phyloP scores from a whole-genome alignment of 2,329 filamentous ascomycete species.

The Botrytis aclada region DNA sequence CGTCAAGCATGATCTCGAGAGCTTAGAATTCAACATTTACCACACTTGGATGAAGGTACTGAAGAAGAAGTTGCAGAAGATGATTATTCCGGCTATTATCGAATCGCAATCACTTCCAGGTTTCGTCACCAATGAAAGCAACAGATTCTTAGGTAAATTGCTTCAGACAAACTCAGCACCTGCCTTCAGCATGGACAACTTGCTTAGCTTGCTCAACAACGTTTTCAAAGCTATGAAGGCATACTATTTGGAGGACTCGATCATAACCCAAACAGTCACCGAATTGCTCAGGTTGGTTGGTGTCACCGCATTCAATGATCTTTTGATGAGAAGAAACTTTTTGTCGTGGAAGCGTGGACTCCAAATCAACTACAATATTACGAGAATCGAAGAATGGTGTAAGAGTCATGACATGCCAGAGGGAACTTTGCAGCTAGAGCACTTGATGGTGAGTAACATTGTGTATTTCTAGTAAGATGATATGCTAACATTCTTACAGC shows the following conservation, averaged over 20 bases:
- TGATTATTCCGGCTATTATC: conserved; percentile 99
- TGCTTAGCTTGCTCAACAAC: conserved; percentile 91
- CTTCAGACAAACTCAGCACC: conserved; percentile 85
- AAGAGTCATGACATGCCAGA: conserved; percentile 99
- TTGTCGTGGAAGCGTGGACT: conserved; percentile 98
- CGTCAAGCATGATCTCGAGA: conserved; percentile 98
- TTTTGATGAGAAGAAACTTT: conserved; percentile 97
- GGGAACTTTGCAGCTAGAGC: conserved; percentile 93
- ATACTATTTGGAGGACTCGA: conserved; percentile 93
- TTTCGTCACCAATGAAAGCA: conserved; percentile 98
- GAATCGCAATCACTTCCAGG: conserved; percentile 97
- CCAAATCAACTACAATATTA: conserved; percentile 99
- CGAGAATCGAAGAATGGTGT: conserved; percentile 98
- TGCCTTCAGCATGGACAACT: conserved; percentile 99
- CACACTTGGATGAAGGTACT: conserved; percentile 99
- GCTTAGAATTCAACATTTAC: conserved; percentile 99
- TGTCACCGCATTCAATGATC: conserved; percentile 96
- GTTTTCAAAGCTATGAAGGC: conserved; percentile 99
- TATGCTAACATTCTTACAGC: conserved; percentile 48
- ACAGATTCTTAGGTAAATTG: conserved; percentile 95
- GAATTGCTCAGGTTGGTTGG: conserved; percentile 91
- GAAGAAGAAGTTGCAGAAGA: conserved; percentile 99
- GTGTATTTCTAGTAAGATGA: conserved; percentile 26
- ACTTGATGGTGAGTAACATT: conserved; percentile 73
- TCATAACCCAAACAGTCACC: conserved; percentile 92